Evolutionary conservation across 148 eudicot genomes (phyloP), one percentile per base, ranked within the genome.

Genomic region (Camellia lanceoleosa): DNA sequence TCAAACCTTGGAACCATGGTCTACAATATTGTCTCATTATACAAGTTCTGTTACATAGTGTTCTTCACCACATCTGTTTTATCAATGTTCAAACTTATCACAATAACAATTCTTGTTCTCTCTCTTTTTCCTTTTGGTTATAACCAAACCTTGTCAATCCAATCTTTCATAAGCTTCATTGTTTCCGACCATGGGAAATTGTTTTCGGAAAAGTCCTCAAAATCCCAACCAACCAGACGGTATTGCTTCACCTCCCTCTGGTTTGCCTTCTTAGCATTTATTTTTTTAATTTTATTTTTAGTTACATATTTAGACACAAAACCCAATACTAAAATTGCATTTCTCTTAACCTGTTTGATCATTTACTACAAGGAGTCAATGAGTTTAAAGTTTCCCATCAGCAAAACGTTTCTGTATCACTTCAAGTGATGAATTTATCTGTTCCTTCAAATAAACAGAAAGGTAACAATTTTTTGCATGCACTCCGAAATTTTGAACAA

Each of bases 131-230:
- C 38, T n/a, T 10, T 19, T 10, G 38, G 38, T 30, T 30, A 30
- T 30, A 7, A 10, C 13, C 42, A 20, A 64, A 4, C 42, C 38
- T 23, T 64, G 0, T 23, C 9, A 3, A 4, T 64, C 68, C 68
- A 20, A 64, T 64, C 10, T 42, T 43, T 44, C 23, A 68, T 42
- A 0, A 43, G 52, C 5, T 4, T 15, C 15, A 18, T 5, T 46
- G 1, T 4, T 43, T 43, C 3, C 19, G 47, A 2, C 51, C 11
- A 77, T 77, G 79, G 79, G 71, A 54, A 77, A 49, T 64, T 77
- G 79, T 51, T 13, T 47, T 52, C 0, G 19, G 30, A 63, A 12
- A 46, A 13, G 3, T 7, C 43, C 6, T 19, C 70, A 2, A 65
- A 20, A 49, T 19, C 60, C 79, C 14, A 52, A 23, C 68, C 71